Evolutionary conservation across 805 yeast genomes (phyloP).

Genomic region (Teunomyces aglyptinius): DNA sequence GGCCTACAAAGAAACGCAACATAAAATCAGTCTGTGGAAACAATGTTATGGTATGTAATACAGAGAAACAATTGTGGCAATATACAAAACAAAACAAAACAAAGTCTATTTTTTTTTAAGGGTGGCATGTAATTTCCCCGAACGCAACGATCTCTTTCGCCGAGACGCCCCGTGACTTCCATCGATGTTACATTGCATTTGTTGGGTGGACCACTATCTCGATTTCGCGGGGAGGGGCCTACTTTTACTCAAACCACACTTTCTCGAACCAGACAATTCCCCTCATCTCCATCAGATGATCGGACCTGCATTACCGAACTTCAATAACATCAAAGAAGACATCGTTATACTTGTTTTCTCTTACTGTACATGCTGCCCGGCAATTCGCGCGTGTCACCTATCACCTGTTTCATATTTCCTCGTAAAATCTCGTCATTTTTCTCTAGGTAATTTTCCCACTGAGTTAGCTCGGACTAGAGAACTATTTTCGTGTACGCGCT

Average conservation of each 20-base stretch:
- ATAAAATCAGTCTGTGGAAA: too few relatives aligned
- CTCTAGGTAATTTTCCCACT: not conserved
- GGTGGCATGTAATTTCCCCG: not conserved
- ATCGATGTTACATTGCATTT: slow-evolving; percentile 2
- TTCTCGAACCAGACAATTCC: not conserved
- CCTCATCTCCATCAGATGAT: not conserved
- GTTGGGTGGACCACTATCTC: not conserved
- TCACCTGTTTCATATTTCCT: not conserved
- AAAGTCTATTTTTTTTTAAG: not conserved
- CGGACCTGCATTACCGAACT: not conserved
- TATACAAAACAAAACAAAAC: not conserved
- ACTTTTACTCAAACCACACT: not conserved
- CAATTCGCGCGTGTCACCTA: not conserved
- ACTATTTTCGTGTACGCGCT: slow-evolving; percentile 2
- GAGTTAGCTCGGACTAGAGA: not conserved
- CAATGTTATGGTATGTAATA: too few relatives aligned
- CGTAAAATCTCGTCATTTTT: not conserved
- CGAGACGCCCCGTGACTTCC: not conserved
- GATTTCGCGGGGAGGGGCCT: not conserved
- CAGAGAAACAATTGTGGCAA: too few relatives aligned
- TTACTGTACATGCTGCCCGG: too few relatives aligned
- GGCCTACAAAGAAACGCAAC: too few relatives aligned
- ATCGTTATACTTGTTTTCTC: too few relatives aligned
- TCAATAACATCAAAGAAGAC: too few relatives aligned
- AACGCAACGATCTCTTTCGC: not conserved